phyloP scores from a whole-genome alignment of 2,329 filamentous ascomycete species.

The Fusarium duplospermum region DNA sequence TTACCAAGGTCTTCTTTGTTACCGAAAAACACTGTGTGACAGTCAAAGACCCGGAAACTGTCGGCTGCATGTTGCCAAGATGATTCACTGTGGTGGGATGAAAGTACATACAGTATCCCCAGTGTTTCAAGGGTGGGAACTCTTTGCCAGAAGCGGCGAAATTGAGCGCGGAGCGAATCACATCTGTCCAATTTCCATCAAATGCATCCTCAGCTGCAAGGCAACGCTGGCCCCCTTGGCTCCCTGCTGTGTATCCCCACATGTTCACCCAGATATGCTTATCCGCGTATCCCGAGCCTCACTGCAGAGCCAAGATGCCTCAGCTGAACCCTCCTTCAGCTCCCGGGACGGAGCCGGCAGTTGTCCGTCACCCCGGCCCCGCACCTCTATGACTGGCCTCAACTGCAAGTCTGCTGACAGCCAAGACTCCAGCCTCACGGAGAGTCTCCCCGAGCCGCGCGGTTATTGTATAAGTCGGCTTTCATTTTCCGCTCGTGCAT shows the following conservation, averaged over 20 bases:
- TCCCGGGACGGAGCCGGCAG: neutral
- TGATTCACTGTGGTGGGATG: neutral
- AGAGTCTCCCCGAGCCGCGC: neutral
- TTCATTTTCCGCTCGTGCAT: constrained; percentile 7
- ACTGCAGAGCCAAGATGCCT: neutral
- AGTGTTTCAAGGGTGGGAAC: neutral
- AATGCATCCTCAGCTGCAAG: neutral
- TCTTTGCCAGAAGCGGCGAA: neutral
- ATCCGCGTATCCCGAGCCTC: neutral
- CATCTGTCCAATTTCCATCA: neutral
- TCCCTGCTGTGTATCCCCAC: neutral
- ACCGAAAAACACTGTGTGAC: neutral
- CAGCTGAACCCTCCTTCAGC: neutral
- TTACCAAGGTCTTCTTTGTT: neutral
- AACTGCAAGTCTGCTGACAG: constrained; percentile 5
- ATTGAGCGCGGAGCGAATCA: neutral
- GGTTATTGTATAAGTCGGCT: neutral
- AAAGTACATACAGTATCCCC: neutral
- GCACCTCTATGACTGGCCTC: neutral
- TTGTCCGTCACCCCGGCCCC: neutral
- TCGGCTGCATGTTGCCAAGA: neutral
- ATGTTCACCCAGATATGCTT: neutral
- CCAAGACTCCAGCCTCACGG: neutral
- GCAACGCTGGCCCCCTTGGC: neutral
- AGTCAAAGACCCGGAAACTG: neutral